These are phyloP conservation scores for Metschnikowia kunwiensis DNA, from an alignment of 805 yeast species.

Conservation along the genomic window DNA sequence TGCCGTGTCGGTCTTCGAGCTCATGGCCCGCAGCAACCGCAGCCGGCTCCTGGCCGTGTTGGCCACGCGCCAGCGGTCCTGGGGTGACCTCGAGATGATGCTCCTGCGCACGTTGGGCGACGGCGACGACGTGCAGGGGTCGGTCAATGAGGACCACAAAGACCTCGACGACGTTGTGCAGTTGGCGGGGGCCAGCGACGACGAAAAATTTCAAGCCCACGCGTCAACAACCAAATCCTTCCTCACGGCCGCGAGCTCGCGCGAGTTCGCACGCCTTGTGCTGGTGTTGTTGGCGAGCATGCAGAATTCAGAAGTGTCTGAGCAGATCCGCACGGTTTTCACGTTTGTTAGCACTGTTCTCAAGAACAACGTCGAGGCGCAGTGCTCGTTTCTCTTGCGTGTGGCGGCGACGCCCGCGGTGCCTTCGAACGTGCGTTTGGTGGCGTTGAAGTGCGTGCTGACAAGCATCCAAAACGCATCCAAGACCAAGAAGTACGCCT, in stretches of 20 bases:
- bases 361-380: constrained; percentile 31
- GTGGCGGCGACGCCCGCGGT: constrained; percentile 53
- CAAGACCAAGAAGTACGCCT: constrained; percentile 1
- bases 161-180: constrained; percentile 10
- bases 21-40: constrained; percentile 21
- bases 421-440: constrained; percentile 55
- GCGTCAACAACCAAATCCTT: constrained; percentile 29
- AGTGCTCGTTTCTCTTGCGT: constrained; percentile 58
- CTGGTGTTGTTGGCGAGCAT: constrained; percentile 46
- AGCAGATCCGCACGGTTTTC: constrained; percentile 8
- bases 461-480: constrained; percentile 27
- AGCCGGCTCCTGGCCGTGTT: constrained; percentile 23
- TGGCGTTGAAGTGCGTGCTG: constrained; percentile 42
- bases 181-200: constrained; percentile 3
- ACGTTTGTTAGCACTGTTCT: constrained; percentile 10
- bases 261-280: constrained; percentile 42
- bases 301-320: constrained; percentile 15
- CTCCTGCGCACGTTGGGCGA: constrained; percentile 59
- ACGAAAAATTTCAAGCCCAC: constrained; percentile 4
- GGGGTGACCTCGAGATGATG: constrained; percentile 48
- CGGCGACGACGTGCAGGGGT: constrained; percentile 2
- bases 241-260: constrained; percentile 30
- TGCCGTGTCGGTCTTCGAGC: constrained; percentile 22
- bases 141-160: constrained; percentile 27
- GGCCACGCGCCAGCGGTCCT: constrained; percentile 16